phyloP scores from a whole-genome alignment of 768 basidiomycete species.

The Collybiopsis luxurians region DNA sequence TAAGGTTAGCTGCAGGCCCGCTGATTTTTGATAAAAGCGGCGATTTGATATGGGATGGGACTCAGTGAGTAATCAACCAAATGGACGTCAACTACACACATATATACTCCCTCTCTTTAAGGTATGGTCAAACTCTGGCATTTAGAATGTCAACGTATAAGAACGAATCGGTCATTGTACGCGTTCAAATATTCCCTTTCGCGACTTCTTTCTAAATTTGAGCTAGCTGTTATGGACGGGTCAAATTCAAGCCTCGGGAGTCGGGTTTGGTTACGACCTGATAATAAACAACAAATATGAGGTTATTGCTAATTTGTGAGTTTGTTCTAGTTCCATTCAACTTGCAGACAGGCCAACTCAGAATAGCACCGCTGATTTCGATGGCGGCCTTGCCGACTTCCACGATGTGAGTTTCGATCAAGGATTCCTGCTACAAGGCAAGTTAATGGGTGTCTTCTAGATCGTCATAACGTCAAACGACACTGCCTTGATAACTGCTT shows the following conservation, averaged over 20 bases:
- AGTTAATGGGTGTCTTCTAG: not conserved
- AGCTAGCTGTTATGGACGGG: slow-evolving; percentile 2
- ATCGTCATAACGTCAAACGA: slow-evolving; percentile 1
- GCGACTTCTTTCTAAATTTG: too few species aligned
- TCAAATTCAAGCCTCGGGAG: not conserved
- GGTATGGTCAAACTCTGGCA: slow-evolving; percentile 5
- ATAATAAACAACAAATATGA: slow-evolving; percentile 6
- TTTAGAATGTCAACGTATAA: not conserved
- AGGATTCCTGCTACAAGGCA: not conserved
- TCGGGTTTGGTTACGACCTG: slow-evolving; percentile 3
- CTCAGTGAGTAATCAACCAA: not conserved
- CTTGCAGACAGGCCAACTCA: not conserved
- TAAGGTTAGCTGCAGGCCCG: not conserved
- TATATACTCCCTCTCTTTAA: not conserved
- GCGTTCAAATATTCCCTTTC: not conserved
- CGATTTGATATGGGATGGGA: slow-evolving; percentile 5
- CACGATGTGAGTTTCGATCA: slow-evolving; percentile 2
- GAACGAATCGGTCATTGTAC: slow-evolving; percentile 1
- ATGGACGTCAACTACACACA: not conserved
- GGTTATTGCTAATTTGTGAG: slow-evolving; percentile 6
- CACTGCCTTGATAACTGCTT: slow-evolving; percentile 4
- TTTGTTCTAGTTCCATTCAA: not conserved
- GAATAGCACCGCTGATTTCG: not conserved
- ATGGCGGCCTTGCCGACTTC: slow-evolving; percentile 6
- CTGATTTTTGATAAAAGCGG: slow-evolving; percentile 2